Conservation (phyloP, 129 eudicot species). For the Dittrichia graveolens region DNA sequence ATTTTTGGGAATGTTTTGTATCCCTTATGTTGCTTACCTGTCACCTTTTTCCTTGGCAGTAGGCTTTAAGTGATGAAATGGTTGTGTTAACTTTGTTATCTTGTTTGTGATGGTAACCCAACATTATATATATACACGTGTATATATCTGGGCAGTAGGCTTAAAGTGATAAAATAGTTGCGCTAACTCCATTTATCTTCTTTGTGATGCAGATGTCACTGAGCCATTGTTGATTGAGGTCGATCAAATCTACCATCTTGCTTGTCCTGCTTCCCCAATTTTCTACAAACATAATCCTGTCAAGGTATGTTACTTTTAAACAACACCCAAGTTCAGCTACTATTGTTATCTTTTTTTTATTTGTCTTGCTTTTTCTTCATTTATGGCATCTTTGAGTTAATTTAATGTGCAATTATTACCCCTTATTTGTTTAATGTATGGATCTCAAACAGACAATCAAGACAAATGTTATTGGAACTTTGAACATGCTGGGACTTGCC, state of each 20-base stretch:
- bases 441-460: constrained; percentile 66
- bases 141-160: not conserved
- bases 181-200: constrained; percentile 6
- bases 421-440: constrained; percentile 11
- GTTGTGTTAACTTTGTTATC: too few species aligned
- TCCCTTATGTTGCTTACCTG: too few species aligned
- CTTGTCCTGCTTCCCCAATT: constrained; percentile 86
- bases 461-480: constrained; percentile 88
- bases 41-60: too few species aligned
- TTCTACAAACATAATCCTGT: constrained; percentile 83
- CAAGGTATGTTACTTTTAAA: constrained; percentile 50
- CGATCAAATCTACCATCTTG: constrained; percentile 86
- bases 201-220: constrained; percentile 61
- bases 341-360: not conserved
- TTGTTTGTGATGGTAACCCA: too few species aligned
- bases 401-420: constrained; percentile 1
- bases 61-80: not conserved
- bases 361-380: constrained; percentile 4
- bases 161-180: constrained; percentile 3
- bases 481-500: constrained; percentile 94
- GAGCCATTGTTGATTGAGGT: constrained; percentile 75
- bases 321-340: constrained; percentile 5
- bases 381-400: not conserved
- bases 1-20: too few species aligned
- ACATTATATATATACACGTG: too few species aligned